Percentiles rank a stretch among this genome's conserved stretches.
Evolutionary conservation across 169 alveolate genomes (phyloP).

Genomic region (Blepharisma undulans): DNA sequence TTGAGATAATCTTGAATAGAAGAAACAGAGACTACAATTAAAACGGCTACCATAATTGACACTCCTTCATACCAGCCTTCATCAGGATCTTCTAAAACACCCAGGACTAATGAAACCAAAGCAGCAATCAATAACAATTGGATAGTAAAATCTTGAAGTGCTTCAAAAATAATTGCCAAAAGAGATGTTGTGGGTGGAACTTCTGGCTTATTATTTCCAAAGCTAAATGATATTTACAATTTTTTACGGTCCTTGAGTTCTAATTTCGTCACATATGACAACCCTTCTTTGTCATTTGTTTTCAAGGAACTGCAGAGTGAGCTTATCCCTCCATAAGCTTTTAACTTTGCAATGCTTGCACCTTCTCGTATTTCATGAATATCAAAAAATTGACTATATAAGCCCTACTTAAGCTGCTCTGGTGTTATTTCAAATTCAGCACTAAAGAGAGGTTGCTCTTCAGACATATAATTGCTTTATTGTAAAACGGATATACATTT

Average conservation of each 20-base stretch:
- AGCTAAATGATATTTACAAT: background rate
- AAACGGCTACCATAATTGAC: conserved; percentile 80
- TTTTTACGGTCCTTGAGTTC: background rate
- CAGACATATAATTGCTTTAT: background rate
- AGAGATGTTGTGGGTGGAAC: background rate
- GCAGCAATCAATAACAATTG: background rate
- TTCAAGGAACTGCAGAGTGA: background rate
- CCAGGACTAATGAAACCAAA: background rate
- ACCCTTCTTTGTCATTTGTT: background rate
- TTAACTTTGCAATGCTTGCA: background rate
- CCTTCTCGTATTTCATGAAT: background rate
- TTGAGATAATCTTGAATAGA: conserved; percentile 71
- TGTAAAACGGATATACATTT: background rate
- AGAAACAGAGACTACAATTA: conserved; percentile 76
- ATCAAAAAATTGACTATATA: background rate
- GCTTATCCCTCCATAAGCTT: background rate
- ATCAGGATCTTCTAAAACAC: background rate
- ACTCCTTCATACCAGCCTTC: conserved; percentile 84
- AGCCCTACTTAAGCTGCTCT: background rate
- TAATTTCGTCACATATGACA: background rate
- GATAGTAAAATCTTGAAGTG: background rate
- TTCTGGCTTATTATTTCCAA: conserved; percentile 2
- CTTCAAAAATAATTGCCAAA: background rate
- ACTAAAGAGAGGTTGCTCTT: background rate
- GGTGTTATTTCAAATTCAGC: background rate